These are phyloP conservation scores for Cryptosporidium andersoni DNA, from an alignment of 169 alveolate genomes.

Conservation along the genomic window DNA sequence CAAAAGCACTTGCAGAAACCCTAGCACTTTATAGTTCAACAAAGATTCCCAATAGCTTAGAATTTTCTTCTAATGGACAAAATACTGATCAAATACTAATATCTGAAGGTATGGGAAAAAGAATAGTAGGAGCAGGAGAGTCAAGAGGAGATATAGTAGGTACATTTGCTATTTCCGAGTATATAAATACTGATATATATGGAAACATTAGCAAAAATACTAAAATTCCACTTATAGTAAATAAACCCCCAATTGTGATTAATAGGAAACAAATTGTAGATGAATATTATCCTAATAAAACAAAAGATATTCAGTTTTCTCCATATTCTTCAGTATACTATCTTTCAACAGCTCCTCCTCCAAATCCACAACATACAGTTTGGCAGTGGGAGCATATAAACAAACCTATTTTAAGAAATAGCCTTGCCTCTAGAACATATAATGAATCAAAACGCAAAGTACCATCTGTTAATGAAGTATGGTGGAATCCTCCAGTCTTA, in stretches of 20 bases:
- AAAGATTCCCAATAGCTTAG: too few relatives aligned
- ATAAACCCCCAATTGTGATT: not conserved
- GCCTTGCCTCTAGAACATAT: not conserved
- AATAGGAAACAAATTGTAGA: not conserved
- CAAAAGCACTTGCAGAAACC: constrained; percentile 15
- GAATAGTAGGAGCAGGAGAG: too few relatives aligned
- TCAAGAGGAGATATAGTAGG: too few relatives aligned
- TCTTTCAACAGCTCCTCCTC: not conserved
- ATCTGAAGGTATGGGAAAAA: too few relatives aligned
- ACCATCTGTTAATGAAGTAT: constrained; percentile 57
- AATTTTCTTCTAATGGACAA: too few relatives aligned
- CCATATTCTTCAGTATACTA: constrained; percentile 66
- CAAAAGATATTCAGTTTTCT: constrained; percentile 35
- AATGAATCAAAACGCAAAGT: constrained; percentile 40
- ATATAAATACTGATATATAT: not conserved
- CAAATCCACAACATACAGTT: not conserved
- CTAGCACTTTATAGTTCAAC: not conserved
- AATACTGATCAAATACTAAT: too few relatives aligned
- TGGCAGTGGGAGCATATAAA: constrained; percentile 64
- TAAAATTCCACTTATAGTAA: not conserved
- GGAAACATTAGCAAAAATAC: not conserved
- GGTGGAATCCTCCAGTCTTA: constrained; percentile 32
- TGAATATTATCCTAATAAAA: not conserved
- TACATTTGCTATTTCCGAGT: too few relatives aligned
- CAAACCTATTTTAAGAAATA: constrained; percentile 48